Evolutionary conservation across 176 grass and related monocot species (phyloP).

Genomic region (Puya raimondii): DNA sequence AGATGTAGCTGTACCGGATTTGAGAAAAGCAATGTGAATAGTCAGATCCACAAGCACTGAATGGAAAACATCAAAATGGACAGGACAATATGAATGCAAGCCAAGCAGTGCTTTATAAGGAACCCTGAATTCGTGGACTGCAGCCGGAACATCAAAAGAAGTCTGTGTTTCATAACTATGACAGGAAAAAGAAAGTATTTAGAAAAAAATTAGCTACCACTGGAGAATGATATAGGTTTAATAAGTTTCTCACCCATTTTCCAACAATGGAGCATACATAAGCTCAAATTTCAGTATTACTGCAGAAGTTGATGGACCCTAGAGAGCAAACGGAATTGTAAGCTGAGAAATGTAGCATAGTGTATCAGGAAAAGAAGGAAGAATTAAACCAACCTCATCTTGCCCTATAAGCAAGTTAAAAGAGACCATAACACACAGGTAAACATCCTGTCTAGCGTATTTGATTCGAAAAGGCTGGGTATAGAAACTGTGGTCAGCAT

Average conservation of each 20-base stretch:
- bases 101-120: constrained; percentile 76
- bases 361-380: constrained; percentile 5
- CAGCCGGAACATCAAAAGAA: constrained; percentile 41
- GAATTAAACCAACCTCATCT: constrained; percentile 52
- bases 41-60: constrained; percentile 75
- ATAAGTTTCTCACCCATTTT: constrained; percentile 38
- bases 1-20: constrained; percentile 47
- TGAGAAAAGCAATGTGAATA: constrained; percentile 72
- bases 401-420: constrained; percentile 64
- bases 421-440: constrained; percentile 78
- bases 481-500: constrained; percentile 80
- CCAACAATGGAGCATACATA: constrained; percentile 46
- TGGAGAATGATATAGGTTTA: not conserved
- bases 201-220: not conserved
- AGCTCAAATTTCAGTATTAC: constrained; percentile 92
- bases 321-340: constrained; percentile 15
- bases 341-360: constrained; percentile 1
- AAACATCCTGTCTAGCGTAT: constrained; percentile 90
- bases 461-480: constrained; percentile 82
- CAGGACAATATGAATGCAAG: constrained; percentile 83
- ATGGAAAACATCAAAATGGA: constrained; percentile 89
- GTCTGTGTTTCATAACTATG: constrained; percentile 50
- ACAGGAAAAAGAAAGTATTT: constrained; percentile 29
- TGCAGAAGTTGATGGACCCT: constrained; percentile 62
- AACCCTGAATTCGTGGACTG: constrained; percentile 88